Evolutionary conservation across 371 early-diverging fungal genomes (phyloP), one percentile per base, ranked within the genome.

Genomic region (Encephalitozoon romaleae): DNA sequence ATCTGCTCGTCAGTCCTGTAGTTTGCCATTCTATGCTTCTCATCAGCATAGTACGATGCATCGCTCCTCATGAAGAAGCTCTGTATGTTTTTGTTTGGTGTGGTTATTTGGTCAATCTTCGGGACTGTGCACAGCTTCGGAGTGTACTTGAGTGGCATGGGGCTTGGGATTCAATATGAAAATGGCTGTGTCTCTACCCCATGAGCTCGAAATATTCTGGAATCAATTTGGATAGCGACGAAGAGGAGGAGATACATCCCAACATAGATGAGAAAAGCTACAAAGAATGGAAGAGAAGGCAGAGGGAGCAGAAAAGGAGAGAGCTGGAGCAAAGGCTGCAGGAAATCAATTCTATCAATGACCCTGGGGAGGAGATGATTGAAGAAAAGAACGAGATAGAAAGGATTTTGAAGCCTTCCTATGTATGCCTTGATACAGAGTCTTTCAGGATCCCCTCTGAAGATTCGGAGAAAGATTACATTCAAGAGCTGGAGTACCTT

Each of bases 61-160:
- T 85, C 86, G 54, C 34, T 77, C 64, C 76, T 83, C 76, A 81
- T 74, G 63, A 83, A 85, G 54, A 74, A 84, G 71, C 84, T 81
- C 52, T 76, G 67, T 41, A 84, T 69, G 73, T 85, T 79, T 77
- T 85, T 85, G 67, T 82, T 84, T 64, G 83, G 78, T 4, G 74
- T 84, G 11, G 78, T 80, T 45, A 80, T 74, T 38, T 78, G 70
- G 15, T 72, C 73, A 15, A 80, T 43, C 26, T 38, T 66, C 4
- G 43, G 43, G 1, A 34, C 30, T 34, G 41, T 65, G 34, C 51
- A 53, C 32, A 54, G 38, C 41, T 67, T 68, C 32, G 78, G 74
- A 2, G 28, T 73, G 72, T 72, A 77, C 32, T 66, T 52, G 38
- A 72, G 39, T n/a, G 51, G n/a, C 71, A 70, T 70, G 41, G 41